These are phyloP conservation scores for Adiantum capillusveneris DNA, from an alignment of 75 land plant genomes.

Conservation along the genomic window DNA sequence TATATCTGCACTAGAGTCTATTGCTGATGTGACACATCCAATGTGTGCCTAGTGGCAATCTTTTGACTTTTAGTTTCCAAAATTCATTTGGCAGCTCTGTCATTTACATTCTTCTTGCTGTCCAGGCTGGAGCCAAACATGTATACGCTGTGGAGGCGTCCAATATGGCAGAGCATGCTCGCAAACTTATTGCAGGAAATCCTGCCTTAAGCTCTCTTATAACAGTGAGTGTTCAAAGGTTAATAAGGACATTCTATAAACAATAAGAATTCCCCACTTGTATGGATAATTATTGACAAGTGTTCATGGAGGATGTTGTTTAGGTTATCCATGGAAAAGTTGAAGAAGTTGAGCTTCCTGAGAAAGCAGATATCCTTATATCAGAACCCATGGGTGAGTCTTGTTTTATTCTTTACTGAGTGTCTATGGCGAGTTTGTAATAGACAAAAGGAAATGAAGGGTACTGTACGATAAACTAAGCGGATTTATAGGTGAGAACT, in stretches of 20 bases:
- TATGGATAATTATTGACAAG: background rate
- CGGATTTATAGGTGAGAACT: too few species aligned
- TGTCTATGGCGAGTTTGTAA: too few species aligned
- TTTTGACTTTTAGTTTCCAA: too few species aligned
- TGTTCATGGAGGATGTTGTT: background rate
- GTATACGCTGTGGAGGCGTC: constrained; percentile 99
- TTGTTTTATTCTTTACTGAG: too few species aligned
- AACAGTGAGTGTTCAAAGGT: constrained; percentile 38
- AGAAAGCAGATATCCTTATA: constrained; percentile 93
- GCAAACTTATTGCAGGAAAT: constrained; percentile 76
- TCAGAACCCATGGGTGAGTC: constrained; percentile 97
- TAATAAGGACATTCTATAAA: background rate
- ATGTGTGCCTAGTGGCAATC: too few species aligned
- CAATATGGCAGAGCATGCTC: constrained; percentile 95
- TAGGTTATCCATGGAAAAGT: constrained; percentile 92
- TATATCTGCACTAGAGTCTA: too few species aligned
- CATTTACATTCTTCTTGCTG: background rate
- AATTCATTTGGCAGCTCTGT: too few species aligned
- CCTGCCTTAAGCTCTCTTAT: constrained; percentile 57
- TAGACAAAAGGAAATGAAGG: too few species aligned
- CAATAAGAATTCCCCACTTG: background rate
- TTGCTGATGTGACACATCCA: too few species aligned
- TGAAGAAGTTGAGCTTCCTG: constrained; percentile 93
- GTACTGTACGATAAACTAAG: too few species aligned
- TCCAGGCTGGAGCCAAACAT: constrained; percentile 95